These are phyloP conservation scores for Leccinum disarticulatum DNA, from an alignment of 768 basidiomycete species.

Conservation along the genomic window DNA sequence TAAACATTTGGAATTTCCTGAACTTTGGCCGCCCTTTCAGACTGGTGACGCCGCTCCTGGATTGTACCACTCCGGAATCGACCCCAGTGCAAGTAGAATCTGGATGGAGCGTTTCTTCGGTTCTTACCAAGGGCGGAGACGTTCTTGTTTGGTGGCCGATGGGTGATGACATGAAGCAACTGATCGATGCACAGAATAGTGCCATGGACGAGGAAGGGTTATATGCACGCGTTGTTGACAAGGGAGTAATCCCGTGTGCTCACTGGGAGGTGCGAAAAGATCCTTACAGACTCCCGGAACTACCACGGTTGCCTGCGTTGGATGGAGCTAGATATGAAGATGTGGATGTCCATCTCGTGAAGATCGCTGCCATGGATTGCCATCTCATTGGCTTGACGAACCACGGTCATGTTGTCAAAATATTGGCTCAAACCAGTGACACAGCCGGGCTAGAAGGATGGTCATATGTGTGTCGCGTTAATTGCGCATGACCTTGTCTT, in stretches of 20 bases:
- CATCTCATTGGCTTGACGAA: conserved; percentile 80
- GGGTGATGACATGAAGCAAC: conserved; percentile 40
- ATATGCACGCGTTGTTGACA: conserved; percentile 33
- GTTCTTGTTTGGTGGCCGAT: conserved; percentile 78
- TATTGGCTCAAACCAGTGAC: conserved; percentile 46
- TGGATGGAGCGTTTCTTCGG: conserved; percentile 78
- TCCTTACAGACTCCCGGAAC: conserved; percentile 56
- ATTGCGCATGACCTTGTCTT: background rate
- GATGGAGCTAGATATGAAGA: conserved; percentile 24
- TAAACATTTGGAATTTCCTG: conserved; percentile 70
- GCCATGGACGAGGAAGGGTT: conserved; percentile 45
- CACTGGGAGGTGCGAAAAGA: conserved; percentile 56
- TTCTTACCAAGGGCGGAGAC: conserved; percentile 69
- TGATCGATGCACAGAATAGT: conserved; percentile 38
- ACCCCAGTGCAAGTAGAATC: conserved; percentile 66
- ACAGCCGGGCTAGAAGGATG: conserved; percentile 45
- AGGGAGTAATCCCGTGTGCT: conserved; percentile 56
- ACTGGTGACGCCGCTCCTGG: conserved; percentile 41
- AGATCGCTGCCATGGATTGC: conserved; percentile 77
- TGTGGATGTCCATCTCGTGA: conserved; percentile 53
- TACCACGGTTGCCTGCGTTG: conserved; percentile 62
- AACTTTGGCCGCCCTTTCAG: conserved; percentile 80
- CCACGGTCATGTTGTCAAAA: conserved; percentile 73
- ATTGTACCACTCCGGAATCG: conserved; percentile 44
- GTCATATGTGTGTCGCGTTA: conserved; percentile 64